Evolutionary conservation across 1,284 basidiomycete species (phyloP).

Genomic region (Trametes sp.): DNA sequence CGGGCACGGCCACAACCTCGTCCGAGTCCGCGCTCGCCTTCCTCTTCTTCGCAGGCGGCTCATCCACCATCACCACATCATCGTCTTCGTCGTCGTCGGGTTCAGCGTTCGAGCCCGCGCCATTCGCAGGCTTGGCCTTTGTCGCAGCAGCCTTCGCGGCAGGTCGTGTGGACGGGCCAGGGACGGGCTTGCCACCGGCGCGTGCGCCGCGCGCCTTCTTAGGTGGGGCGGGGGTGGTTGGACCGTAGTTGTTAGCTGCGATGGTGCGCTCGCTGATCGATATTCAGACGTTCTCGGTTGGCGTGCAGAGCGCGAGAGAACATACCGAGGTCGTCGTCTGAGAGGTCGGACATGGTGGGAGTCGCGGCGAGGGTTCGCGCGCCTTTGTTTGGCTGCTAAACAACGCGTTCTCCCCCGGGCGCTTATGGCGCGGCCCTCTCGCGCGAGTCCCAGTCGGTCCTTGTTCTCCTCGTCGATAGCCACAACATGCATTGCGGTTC

Average conservation of each 20-base stretch:
- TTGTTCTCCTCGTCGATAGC: too few relatives aligned
- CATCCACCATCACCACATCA: conserved; percentile 26
- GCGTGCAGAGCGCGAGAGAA: conserved; percentile 3
- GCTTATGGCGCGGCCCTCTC: too few relatives aligned
- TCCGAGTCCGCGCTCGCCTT: conserved; percentile 27
- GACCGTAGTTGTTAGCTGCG: conserved; percentile 33
- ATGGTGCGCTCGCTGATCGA: conserved; percentile 21
- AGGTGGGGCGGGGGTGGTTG: conserved; percentile 38
- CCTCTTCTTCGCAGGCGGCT: conserved; percentile 23
- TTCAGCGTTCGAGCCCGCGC: conserved; percentile 16
- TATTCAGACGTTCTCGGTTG: conserved; percentile 33
- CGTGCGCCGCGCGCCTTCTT: conserved; percentile 32
- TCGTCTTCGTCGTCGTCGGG: conserved; percentile 25
- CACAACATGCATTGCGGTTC: too few relatives aligned
- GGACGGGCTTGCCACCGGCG: conserved; percentile 26
- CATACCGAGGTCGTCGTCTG: conserved; percentile 36
- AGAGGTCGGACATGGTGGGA: conserved; percentile 32
- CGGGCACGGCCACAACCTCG: conserved; percentile 21
- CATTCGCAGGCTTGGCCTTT: conserved; percentile 9
- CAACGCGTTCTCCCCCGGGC: conserved; percentile 23
- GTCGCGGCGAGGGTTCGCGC: conserved; percentile 14
- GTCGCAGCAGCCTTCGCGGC: conserved; percentile 6
- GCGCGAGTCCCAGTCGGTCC: too few relatives aligned
- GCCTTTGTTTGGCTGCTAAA: conserved; percentile 29
- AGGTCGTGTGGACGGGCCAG: conserved; percentile 37